phyloP scores from a whole-genome alignment of 1,284 basidiomycete species.

The Rhodotorula sp. region DNA sequence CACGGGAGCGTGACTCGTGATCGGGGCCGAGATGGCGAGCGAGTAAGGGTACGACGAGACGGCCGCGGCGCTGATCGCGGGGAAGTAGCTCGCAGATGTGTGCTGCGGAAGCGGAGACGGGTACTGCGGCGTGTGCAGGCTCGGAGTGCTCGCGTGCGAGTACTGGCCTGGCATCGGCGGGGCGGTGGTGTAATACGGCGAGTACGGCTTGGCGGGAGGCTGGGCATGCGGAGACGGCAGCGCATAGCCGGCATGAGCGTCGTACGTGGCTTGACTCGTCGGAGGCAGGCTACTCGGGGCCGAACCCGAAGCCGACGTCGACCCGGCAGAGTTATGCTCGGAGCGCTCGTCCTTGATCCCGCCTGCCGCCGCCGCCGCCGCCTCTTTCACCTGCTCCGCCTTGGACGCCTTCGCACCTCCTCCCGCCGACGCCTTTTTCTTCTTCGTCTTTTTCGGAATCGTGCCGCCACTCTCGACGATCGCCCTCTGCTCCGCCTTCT shows the following conservation, averaged over 20 bases:
- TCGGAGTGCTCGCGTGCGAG: constrained; percentile 14
- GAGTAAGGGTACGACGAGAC: neutral
- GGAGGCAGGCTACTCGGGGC: neutral
- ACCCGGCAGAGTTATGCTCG: neutral
- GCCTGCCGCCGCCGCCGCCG: neutral
- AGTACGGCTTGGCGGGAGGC: constrained; percentile 16
- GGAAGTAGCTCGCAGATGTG: constrained; percentile 4
- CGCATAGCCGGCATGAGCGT: neutral
- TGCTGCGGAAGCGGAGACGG: neutral
- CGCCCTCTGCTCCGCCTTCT: constrained; percentile 29
- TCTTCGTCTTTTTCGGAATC: neutral
- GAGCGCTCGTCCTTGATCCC: neutral
- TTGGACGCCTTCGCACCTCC: constrained; percentile 4
- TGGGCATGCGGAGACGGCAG: constrained; percentile 4
- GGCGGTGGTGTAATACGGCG: constrained; percentile 27
- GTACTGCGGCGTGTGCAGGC: constrained; percentile 11
- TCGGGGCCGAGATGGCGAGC: neutral
- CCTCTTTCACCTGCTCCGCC: neutral
- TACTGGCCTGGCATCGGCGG: constrained; percentile 4
- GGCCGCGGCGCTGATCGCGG: neutral
- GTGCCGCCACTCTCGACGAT: neutral
- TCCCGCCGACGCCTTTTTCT: constrained; percentile 9
- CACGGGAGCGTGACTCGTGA: neutral
- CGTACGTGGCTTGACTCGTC: neutral
- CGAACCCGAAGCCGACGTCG: neutral